Base-by-base conservation (phyloP, 352 stramenopile genomes). In the Aphanomyces cochlioides region DNA sequence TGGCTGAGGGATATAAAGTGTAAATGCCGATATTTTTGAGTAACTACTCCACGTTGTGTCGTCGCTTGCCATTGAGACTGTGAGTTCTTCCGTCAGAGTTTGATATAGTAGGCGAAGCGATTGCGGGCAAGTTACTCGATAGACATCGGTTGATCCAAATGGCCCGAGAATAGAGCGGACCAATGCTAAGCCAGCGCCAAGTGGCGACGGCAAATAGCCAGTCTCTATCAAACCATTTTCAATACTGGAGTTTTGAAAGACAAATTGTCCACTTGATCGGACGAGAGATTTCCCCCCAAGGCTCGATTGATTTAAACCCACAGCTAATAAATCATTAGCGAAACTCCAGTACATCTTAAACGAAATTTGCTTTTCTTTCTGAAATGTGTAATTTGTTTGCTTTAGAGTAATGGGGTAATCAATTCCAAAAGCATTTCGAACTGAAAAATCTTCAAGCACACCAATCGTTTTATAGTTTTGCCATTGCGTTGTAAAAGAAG, bases 281-380 rank as follows among this genome's bases (percentile, higher is more conserved):
- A 69, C 13, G 10, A 69, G 41, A 21, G 37, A 58, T 5, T 5
- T 12, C 7, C 39, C 39, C 8, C 28, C 50, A 12, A 69, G 15
- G 28, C 10, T 6, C 3, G 63, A 58, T 5, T 34, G 28, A n/a
- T 69, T 69, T n/a, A 17, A 47, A 8, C 10, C 7, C 17, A 69
- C 15, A 0, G 63, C 63, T 47, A 38, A 60, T 38, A 69, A 41
- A 60, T 69, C 63, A 34, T 17, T 43, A 39, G 63, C 63, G 19
- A 69, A 59, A 17, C 34, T n/a, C 63, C 63, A 69, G 36, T 69
- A 69, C 63, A 69, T 69, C n/a, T 69, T 69, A 1, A 69, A 43
- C 48, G 61, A 59, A 12, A 47, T 60, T 36, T 69, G 41, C 5
- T 28, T 13, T 8, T 4, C 28, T 5, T 21, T n/a, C 7, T 69